These are phyloP conservation scores for Chalaropsis thielavioides DNA, from an alignment of 2,329 filamentous ascomycete species.

Conservation along the genomic window DNA sequence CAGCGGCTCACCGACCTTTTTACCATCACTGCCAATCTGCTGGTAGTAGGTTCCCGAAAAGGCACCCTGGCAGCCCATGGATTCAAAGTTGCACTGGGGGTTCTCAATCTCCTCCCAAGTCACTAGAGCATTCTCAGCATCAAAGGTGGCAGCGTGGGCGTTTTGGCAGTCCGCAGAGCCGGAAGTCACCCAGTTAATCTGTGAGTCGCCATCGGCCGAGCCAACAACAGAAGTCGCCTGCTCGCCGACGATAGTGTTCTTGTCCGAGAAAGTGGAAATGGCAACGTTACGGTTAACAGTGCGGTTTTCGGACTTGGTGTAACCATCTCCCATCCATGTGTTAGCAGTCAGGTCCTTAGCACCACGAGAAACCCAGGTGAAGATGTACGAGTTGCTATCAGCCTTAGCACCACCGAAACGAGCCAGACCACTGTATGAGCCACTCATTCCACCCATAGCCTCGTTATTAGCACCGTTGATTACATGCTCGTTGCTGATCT, in stretches of 20 bases:
- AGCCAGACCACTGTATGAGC: conserved; percentile 43
- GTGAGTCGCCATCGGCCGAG: conserved; percentile 37
- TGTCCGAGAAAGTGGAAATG: conserved; percentile 41
- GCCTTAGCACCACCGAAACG: conserved; percentile 32
- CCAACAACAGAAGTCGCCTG: conserved; percentile 42
- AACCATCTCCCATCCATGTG: conserved; percentile 42
- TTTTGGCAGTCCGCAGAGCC: conserved; percentile 40
- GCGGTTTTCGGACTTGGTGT: conserved; percentile 37
- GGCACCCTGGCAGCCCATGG: conserved; percentile 44
- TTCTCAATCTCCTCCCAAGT: conserved; percentile 47
- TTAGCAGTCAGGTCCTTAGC: conserved; percentile 40
- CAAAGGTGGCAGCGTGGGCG: conserved; percentile 42
- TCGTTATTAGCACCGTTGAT: conserved; percentile 45
- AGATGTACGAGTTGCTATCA: conserved; percentile 36
- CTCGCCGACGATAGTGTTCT: conserved; percentile 39
- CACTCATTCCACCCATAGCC: conserved; percentile 48
- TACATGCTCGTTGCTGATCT: conserved; percentile 47
- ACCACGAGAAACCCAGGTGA: conserved; percentile 48
- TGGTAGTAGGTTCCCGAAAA: conserved; percentile 48
- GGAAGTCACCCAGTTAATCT: conserved; percentile 45
- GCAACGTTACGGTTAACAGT: conserved; percentile 46
- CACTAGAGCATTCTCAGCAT: conserved; percentile 37
- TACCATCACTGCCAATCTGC: conserved; percentile 36
- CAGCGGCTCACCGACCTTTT: conserved; percentile 37
- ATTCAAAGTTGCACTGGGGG: conserved; percentile 40